A percentile compares a stretch with the other conserved stretches of the same genome.
Conservation (phyloP, 306 rosid species). For the Pterocarpus macrocarpus region DNA sequence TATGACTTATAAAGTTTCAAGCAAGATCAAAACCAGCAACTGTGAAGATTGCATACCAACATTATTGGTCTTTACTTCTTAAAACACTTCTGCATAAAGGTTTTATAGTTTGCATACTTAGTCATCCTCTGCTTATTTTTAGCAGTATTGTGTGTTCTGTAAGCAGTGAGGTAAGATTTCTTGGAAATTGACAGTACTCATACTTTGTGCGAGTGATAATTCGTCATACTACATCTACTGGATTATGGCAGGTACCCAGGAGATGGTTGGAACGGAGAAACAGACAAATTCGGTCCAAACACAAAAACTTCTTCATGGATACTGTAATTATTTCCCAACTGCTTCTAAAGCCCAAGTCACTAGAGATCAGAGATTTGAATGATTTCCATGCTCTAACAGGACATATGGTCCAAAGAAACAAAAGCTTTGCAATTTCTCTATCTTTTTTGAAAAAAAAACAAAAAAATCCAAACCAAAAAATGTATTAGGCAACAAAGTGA, state of each 20-base stretch:
- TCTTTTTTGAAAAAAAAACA: background rate
- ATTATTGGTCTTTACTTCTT: background rate
- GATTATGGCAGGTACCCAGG: background rate
- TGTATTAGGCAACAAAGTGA: background rate
- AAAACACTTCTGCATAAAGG: background rate
- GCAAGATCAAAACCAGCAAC: background rate
- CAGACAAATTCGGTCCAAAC: background rate
- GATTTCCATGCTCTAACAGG: slow-evolving; percentile 9
- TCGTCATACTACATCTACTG: background rate
- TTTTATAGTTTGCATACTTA: background rate
- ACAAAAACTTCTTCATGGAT: background rate
- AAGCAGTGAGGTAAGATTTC: slow-evolving; percentile 7
- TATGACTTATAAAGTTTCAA: background rate
- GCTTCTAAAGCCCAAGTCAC: slow-evolving; percentile 3
- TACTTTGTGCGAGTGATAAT: background rate
- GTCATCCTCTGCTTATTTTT: background rate
- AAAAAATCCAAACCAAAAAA: background rate
- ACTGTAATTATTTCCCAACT: background rate
- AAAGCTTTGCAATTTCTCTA: slow-evolving; percentile 1
- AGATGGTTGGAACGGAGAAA: background rate
- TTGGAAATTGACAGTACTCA: background rate
- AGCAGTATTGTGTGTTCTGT: no score
- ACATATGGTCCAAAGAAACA: slow-evolving; percentile 17
- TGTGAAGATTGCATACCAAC: background rate
- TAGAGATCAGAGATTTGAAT: background rate